Percentiles rank a stretch among this genome's conserved stretches.
Evolutionary conservation across 2,329 filamentous ascomycete species (phyloP).

Genomic region (Calonectria crousiana): DNA sequence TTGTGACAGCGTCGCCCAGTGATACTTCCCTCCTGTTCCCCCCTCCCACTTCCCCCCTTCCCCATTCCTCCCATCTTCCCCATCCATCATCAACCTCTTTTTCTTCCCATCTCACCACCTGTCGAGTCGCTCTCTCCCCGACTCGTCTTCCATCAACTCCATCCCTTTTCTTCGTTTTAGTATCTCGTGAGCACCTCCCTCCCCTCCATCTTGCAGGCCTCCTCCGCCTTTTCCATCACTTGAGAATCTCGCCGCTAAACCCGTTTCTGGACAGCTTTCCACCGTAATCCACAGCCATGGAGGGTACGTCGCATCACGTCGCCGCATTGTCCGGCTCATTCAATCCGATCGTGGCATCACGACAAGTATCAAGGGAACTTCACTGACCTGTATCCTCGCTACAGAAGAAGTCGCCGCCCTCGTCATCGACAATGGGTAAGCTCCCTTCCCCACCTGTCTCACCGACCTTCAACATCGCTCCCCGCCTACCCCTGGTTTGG

Average conservation of each 20-base stretch:
- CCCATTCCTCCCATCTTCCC: conserved; percentile 46
- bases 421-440: conserved; percentile 99
- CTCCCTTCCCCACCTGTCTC: conserved; percentile 60
- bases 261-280: conserved; percentile 50
- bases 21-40: conserved; percentile 51
- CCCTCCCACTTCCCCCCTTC: conserved; percentile 35
- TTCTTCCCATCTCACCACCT: conserved; percentile 38
- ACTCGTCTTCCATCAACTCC: conserved; percentile 44
- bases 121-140: conserved; percentile 46
- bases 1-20: conserved; percentile 50
- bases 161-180: conserved; percentile 47
- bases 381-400: conserved; percentile 59
- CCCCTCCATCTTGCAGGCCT: conserved; percentile 34
- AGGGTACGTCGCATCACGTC: conserved; percentile 59
- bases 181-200: conserved; percentile 41
- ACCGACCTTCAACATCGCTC: conserved; percentile 47
- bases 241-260: conserved; percentile 44
- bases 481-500: conserved; percentile 31
- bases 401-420: conserved; percentile 99
- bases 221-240: conserved; percentile 39
- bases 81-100: conserved; percentile 47
- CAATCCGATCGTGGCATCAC: conserved; percentile 39
- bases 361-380: conserved; percentile 34
- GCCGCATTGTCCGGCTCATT: conserved; percentile 41
- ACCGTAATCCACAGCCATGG: conserved; percentile 65